phyloP scores from a whole-genome alignment of 2,329 filamentous ascomycete genomes.

The Orbilia quercus region DNA sequence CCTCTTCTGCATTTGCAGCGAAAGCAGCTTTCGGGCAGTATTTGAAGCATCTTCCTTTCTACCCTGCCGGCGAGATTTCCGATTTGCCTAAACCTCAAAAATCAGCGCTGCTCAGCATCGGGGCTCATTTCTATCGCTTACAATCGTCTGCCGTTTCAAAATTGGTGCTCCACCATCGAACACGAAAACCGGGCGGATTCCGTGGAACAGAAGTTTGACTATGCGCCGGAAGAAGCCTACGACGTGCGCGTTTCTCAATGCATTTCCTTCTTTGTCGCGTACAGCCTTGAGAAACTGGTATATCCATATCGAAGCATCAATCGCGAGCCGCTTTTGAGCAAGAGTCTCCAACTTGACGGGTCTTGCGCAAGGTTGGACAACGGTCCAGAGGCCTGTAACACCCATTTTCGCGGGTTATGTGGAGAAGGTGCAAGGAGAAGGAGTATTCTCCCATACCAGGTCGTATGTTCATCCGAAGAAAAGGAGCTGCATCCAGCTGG shows the following conservation, averaged over 20 bases:
- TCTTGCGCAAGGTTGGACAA: constrained; percentile 91
- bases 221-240: constrained; percentile 98
- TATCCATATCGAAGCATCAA: constrained; percentile 99
- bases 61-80: constrained; percentile 84
- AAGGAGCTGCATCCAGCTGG: constrained; percentile 26
- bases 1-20: constrained; percentile 89
- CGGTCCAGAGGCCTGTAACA: constrained; percentile 97
- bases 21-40: constrained; percentile 90
- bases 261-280: constrained; percentile 97
- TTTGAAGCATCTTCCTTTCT: constrained; percentile 89
- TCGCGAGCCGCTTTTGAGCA: constrained; percentile 93
- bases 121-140: constrained; percentile 14
- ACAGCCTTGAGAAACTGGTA: constrained; percentile 99
- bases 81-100: constrained; percentile 64
- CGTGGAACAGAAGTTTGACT: constrained; percentile 96
- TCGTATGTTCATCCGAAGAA: constrained; percentile 30
- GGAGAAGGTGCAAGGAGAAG: constrained; percentile 23
- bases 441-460: constrained; percentile 15
- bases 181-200: constrained; percentile 95
- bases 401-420: constrained; percentile 72
- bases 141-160: constrained; percentile 91
- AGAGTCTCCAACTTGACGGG: constrained; percentile 96
- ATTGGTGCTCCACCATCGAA: constrained; percentile 95
- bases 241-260: constrained; percentile 92
- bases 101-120: neutral